These are phyloP conservation scores for Adenanthera pavonina DNA, from an alignment of 306 rosid species.

Conservation along the genomic window DNA sequence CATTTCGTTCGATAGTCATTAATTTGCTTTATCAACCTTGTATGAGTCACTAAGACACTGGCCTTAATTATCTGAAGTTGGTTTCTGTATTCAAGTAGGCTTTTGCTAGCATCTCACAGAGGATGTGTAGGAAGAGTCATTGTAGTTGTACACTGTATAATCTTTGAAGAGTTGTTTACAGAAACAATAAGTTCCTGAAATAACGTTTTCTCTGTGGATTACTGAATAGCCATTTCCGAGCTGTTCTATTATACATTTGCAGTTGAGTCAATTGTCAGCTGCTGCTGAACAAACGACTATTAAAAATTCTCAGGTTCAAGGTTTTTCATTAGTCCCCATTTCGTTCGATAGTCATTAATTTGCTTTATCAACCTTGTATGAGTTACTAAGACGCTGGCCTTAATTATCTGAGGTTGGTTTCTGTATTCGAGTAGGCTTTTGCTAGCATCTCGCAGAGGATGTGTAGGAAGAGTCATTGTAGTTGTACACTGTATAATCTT, in stretches of 20 bases:
- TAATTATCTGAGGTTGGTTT: not conserved
- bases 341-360: not conserved
- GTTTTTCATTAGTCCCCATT: not conserved
- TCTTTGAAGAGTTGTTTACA: constrained; percentile 5
- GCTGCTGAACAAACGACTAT: not conserved
- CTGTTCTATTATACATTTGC: not conserved
- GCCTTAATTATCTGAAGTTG: not conserved
- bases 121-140: constrained; percentile 30
- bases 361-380: not conserved
- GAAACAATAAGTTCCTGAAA: not conserved
- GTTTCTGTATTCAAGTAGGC: not conserved
- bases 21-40: not conserved
- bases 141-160: not conserved
- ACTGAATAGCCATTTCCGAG: not conserved
- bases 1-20: not conserved
- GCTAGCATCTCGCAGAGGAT: constrained; percentile 7
- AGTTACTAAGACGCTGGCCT: not conserved
- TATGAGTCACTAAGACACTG: not conserved
- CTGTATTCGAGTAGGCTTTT: not conserved
- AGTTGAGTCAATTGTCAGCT: not conserved
- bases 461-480: constrained; percentile 29
- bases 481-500: constrained; percentile 3
- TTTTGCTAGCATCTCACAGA: constrained; percentile 1
- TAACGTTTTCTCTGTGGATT: not conserved
- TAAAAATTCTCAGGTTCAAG: not conserved